Evolutionary conservation across 768 basidiomycete species (phyloP).

Genomic region (Sarcomyxa edulis): DNA sequence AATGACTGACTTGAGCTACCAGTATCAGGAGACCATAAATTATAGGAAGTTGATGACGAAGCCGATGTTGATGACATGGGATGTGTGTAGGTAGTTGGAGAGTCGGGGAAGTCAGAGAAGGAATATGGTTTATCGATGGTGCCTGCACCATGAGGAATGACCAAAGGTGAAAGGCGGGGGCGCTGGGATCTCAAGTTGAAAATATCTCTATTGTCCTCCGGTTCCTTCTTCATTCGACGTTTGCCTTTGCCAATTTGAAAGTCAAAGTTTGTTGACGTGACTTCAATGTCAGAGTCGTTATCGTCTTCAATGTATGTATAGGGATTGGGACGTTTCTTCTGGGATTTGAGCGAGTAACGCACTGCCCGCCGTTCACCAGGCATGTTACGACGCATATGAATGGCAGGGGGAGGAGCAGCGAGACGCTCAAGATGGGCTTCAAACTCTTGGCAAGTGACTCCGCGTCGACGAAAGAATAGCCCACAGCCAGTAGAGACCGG

Average conservation of each 20-base stretch:
- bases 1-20: too few relatives aligned
- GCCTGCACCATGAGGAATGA: too few relatives aligned
- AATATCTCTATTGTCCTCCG: background rate
- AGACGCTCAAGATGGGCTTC: background rate
- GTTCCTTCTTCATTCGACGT: background rate
- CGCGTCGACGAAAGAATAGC: background rate
- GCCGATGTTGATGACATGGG: constrained; percentile 34
- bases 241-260: too few relatives aligned
- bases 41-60: constrained; percentile 50
- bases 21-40: too few relatives aligned
- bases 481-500: background rate
- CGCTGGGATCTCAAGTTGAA: background rate
- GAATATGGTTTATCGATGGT: too few relatives aligned
- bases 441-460: background rate
- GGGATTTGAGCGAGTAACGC: background rate
- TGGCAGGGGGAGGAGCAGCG: background rate
- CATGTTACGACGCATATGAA: background rate
- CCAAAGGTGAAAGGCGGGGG: background rate
- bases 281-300: background rate
- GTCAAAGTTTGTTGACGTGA: too few relatives aligned
- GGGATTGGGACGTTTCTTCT: background rate
- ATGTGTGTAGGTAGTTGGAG: constrained; percentile 44
- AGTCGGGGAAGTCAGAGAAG: constrained; percentile 58
- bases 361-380: background rate
- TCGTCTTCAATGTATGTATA: background rate